Conservation (phyloP, 140 eudicot genomes). For the Senecio squalidus region DNA sequence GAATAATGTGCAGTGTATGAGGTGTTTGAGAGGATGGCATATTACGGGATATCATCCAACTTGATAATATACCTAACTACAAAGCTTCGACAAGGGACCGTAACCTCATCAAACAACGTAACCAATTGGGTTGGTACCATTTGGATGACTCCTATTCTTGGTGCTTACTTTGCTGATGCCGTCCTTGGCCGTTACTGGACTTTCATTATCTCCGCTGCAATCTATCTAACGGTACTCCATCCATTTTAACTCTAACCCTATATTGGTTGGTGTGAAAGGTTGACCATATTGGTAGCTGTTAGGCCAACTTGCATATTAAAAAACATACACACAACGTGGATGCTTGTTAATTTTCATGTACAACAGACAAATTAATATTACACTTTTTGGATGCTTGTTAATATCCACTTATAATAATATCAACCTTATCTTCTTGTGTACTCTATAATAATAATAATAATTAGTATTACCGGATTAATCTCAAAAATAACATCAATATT, state of each 20-base stretch:
- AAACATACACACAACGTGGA: neutral
- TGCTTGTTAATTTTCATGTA: neutral
- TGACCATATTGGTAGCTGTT: neutral
- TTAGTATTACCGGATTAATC: too few relatives aligned
- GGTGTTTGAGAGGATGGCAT: conserved; percentile 86
- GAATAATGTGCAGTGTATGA: conserved; percentile 83
- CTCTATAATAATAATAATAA: too few relatives aligned
- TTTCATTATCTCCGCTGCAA: conserved; percentile 57
- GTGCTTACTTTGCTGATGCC: conserved; percentile 86
- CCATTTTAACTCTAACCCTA: neutral
- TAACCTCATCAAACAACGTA: conserved; percentile 62
- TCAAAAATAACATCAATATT: too few relatives aligned
- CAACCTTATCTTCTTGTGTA: too few relatives aligned
- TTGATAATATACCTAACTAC: conserved; percentile 61
- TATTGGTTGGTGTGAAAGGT: neutral
- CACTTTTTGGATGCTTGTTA: too few relatives aligned
- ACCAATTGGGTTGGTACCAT: conserved; percentile 86
- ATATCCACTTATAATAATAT: too few relatives aligned
- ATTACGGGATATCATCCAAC: conserved; percentile 81
- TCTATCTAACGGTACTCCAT: conserved; percentile 52
- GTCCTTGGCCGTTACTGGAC: conserved; percentile 86
- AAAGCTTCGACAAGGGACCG: conserved; percentile 74
- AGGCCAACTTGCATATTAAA: neutral
- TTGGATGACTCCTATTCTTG: conserved; percentile 88
- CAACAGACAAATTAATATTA: neutral